Base-by-base conservation (phyloP, 2,329 filamentous ascomycete genomes). In the Fusarium ramigenum region DNA sequence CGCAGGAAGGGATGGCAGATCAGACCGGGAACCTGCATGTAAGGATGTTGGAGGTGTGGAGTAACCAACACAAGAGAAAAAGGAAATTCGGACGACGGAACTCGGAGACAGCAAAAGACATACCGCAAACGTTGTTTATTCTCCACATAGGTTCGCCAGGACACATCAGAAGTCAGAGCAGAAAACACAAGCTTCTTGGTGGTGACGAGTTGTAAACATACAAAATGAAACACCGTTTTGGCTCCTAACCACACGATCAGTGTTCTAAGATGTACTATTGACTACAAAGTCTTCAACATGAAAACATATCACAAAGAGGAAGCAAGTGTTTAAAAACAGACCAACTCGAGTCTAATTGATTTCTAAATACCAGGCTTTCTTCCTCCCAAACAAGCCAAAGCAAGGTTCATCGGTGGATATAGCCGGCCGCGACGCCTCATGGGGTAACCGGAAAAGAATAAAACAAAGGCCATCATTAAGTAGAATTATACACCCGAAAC, bases 401-500 rank as follows among this genome's bases (percentile, higher is more conserved):
- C 49, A 67, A 63, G 52, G 61, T 73, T 69, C 54, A 68, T 66
- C 73, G 54, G 68, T 69, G 62, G 68, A 72, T 64, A 75, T 60
- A 63, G 73, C 74, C 75, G 56, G 71, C 70, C 75, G 60, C 56
- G 75, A 77, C 75, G 75, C 75, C 75, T 76, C 69, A 67, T 72
- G 66, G 75, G 70, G 69, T 77, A 77, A 77, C 73, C 73, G 75
- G 70, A 77, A 74, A 76, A 66, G 59, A 77, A 75, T 66, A 73
- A 73, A 75, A 77, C 70, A 67, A 67, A 77, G 71, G 70, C 66
- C 74, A 75, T 75, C 75, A 75, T 75, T 76, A 77, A 70, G 71
- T 74, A 74, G 75, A 69, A 75, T 72, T 77, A 71, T 77, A 75
- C 74, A 77, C 74, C 70, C 49, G 60, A 77, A 77, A 62, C 56